phyloP scores from a whole-genome alignment of 2,329 filamentous ascomycete species.

The Elsinoe necatrix region DNA sequence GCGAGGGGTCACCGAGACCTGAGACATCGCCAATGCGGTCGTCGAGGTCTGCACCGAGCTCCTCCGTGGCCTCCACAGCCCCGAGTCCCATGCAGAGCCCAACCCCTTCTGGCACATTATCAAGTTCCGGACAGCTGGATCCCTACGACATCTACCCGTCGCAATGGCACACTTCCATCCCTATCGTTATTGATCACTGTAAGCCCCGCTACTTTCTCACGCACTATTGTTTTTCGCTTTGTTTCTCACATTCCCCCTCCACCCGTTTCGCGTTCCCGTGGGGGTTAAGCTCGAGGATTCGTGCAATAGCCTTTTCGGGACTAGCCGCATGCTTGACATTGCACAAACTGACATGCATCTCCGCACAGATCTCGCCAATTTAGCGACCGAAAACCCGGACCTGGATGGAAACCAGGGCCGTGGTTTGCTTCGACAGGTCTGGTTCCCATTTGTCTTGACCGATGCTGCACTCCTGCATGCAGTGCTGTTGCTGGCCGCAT shows the following conservation, averaged over 20 bases:
- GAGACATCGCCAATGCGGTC: slow-evolving; percentile 22
- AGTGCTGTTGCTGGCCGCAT: slow-evolving; percentile 36
- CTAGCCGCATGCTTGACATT: slow-evolving; percentile 6
- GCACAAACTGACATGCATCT: slow-evolving; percentile 11
- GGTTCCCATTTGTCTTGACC: slow-evolving; percentile 37
- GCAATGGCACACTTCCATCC: slow-evolving; percentile 30
- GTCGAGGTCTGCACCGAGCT: slow-evolving; percentile 20
- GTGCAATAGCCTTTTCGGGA: slow-evolving; percentile 16
- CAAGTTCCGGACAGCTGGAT: slow-evolving; percentile 20
- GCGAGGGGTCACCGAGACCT: slow-evolving; percentile 1
- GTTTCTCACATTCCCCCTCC: background rate
- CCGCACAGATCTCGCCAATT: slow-evolving; percentile 29
- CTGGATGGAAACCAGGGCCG: slow-evolving; percentile 30
- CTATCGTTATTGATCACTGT: slow-evolving; percentile 30
- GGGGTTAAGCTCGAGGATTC: slow-evolving; percentile 3
- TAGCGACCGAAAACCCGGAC: slow-evolving; percentile 37
- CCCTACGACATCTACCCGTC: slow-evolving; percentile 31
- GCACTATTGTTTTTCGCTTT: background rate
- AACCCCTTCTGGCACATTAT: slow-evolving; percentile 3
- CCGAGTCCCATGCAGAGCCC: slow-evolving; percentile 18
- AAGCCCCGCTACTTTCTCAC: slow-evolving; percentile 17
- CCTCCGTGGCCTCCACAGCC: slow-evolving; percentile 21
- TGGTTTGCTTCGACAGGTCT: slow-evolving; percentile 32
- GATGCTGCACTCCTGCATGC: slow-evolving; percentile 35
- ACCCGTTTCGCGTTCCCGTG: slow-evolving; percentile 4